phyloP scores from a whole-genome alignment of 306 rosid genomes.

The Begonia loranthoides region DNA sequence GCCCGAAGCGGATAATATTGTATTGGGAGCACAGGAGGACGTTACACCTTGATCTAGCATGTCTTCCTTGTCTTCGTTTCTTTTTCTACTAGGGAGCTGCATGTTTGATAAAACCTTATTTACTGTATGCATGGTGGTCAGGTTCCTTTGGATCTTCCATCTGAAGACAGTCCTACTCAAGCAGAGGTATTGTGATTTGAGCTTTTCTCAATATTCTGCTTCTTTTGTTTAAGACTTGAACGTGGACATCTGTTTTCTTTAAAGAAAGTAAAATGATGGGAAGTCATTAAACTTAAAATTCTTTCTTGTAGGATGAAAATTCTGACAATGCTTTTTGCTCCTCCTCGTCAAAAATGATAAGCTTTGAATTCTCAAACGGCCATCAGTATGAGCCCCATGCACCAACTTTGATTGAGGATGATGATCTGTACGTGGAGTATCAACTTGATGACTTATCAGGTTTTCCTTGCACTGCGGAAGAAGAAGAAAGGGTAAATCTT shows the following conservation, averaged over 20 bases:
- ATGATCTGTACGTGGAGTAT: slow-evolving; percentile 79
- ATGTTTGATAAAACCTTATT: too few relatives aligned
- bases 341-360: slow-evolving; percentile 79
- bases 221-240: too few relatives aligned
- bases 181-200: slow-evolving; percentile 28
- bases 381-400: slow-evolving; percentile 44
- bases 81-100: too few relatives aligned
- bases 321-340: slow-evolving; percentile 27
- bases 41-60: too few relatives aligned
- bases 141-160: slow-evolving; percentile 72
- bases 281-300: neutral
- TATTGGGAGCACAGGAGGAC: too few relatives aligned
- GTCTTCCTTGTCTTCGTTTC: too few relatives aligned
- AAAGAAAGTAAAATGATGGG: neutral
- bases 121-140: slow-evolving; percentile 11
- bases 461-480: slow-evolving; percentile 46
- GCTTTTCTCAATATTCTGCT: too few relatives aligned
- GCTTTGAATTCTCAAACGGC: slow-evolving; percentile 73
- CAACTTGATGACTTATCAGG: slow-evolving; percentile 64
- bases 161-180: slow-evolving; percentile 29
- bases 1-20: too few relatives aligned
- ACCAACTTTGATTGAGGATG: slow-evolving; percentile 37
- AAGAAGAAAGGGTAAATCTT: slow-evolving; percentile 73
- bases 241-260: too few relatives aligned
- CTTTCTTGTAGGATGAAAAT: slow-evolving; percentile 41